These are phyloP conservation scores for Fusarium nanum DNA, from an alignment of 2,329 filamentous ascomycete species.

Conservation along the genomic window DNA sequence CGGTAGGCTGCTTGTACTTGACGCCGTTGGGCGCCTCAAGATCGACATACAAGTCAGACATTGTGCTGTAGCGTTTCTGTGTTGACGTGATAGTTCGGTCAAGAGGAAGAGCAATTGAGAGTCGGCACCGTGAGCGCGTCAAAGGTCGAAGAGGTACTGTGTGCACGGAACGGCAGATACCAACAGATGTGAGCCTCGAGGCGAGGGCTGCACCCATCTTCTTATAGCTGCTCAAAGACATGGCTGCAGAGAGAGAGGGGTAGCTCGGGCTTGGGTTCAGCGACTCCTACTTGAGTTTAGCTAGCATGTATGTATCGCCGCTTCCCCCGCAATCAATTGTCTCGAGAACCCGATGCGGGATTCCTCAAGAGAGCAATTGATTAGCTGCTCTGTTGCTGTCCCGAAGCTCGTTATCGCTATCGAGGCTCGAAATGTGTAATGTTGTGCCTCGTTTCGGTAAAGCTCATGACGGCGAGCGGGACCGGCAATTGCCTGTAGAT, in stretches of 20 bases:
- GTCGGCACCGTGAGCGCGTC: conserved; percentile 20
- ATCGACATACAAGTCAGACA: conserved; percentile 57
- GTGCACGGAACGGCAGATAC: conserved; percentile 14
- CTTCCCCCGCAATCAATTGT: conserved; percentile 27
- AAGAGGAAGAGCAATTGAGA: conserved; percentile 13
- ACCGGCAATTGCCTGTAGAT: conserved; percentile 19
- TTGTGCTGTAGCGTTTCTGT: conserved; percentile 36
- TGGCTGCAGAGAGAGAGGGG: conserved; percentile 30
- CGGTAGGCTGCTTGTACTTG: conserved; percentile 77
- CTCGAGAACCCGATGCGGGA: background rate
- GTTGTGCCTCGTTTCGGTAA: conserved; percentile 36
- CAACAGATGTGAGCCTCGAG: conserved; percentile 7
- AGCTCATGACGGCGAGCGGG: conserved; percentile 12
- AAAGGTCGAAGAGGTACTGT: conserved; percentile 2
- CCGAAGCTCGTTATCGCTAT: background rate
- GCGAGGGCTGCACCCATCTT: conserved; percentile 35
- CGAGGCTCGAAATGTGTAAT: conserved; percentile 2
- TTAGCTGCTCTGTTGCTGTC: conserved; percentile 5
- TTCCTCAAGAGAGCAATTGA: conserved; percentile 22
- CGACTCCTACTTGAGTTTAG: conserved; percentile 16
- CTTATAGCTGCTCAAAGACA: conserved; percentile 33
- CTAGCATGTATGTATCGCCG: conserved; percentile 13
- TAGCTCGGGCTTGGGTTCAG: conserved; percentile 13
- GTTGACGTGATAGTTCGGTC: conserved; percentile 16
- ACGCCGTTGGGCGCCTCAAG: conserved; percentile 82